A percentile compares a stretch with the other conserved stretches of the same genome.
phyloP scores from a whole-genome alignment of 306 rosid genomes.

The Quercus alba region DNA sequence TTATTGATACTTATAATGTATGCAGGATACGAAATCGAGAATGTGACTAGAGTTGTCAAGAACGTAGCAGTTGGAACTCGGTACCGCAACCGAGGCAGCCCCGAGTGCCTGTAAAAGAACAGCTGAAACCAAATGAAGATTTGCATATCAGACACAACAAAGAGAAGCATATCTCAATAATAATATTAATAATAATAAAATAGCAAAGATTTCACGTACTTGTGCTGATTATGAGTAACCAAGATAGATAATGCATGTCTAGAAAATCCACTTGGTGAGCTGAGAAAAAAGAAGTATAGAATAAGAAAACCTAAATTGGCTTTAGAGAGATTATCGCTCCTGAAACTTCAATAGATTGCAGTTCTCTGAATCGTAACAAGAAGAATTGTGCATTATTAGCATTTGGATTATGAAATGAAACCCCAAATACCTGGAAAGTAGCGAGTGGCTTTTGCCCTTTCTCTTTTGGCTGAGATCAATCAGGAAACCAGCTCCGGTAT shows the following conservation, averaged over 20 bases:
- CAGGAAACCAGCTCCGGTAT: no score
- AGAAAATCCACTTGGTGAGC: background rate
- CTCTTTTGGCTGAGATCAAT: no score
- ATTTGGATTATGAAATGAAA: no score
- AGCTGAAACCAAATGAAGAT: slow-evolving; percentile 36
- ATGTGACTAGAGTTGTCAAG: slow-evolving; percentile 77
- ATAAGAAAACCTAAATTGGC: no score
- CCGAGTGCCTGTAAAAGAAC: slow-evolving; percentile 40
- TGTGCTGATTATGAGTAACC: background rate
- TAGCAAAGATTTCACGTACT: slow-evolving; percentile 3
- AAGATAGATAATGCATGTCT: background rate
- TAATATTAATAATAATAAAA: no score
- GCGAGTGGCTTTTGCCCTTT: no score
- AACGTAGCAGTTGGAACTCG: slow-evolving; percentile 75
- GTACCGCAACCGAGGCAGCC: slow-evolving; percentile 49
- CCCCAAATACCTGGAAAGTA: no score
- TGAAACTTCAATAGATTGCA: no score
- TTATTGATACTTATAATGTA: no score
- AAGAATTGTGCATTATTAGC: no score
- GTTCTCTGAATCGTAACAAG: no score
- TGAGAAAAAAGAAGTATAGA: background rate
- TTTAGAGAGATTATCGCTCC: no score
- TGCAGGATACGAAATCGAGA: slow-evolving; percentile 87
- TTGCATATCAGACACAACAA: background rate
- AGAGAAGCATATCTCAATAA: background rate